phyloP scores from a whole-genome alignment of 352 stramenopile species.

The Phytophthora boehmeriae region DNA sequence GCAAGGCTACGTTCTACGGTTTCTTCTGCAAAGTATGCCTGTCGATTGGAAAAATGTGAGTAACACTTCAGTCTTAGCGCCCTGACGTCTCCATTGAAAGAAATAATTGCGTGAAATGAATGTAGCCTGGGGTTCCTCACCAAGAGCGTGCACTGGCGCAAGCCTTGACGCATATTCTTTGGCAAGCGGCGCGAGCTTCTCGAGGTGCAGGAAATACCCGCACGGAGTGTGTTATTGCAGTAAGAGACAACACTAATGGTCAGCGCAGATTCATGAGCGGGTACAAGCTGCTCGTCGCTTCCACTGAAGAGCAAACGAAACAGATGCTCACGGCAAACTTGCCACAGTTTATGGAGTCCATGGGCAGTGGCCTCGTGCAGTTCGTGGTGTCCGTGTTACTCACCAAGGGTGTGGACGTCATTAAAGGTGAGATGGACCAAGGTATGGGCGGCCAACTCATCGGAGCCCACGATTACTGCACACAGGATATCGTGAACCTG shows the following conservation, averaged over 20 bases:
- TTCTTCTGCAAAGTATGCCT: constrained; percentile 53
- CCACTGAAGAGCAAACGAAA: constrained; percentile 39
- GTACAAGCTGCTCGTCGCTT: constrained; percentile 38
- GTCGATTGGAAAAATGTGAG: constrained; percentile 73
- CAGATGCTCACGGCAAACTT: constrained; percentile 42
- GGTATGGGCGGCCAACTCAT: constrained; percentile 69
- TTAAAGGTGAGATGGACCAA: constrained; percentile 89
- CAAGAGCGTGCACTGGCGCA: constrained; percentile 52
- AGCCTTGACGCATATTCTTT: constrained; percentile 70
- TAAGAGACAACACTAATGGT: constrained; percentile 29
- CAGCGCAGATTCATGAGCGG: constrained; percentile 53
- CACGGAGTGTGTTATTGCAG: constrained; percentile 40
- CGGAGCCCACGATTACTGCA: constrained; percentile 88
- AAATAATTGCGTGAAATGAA: constrained; percentile 4
- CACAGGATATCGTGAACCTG: constrained; percentile 97
- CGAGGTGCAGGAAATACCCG: not conserved
- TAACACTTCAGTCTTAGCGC: not conserved
- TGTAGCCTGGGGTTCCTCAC: constrained; percentile 44
- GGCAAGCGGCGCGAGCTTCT: constrained; percentile 52
- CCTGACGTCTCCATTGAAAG: constrained; percentile 2
- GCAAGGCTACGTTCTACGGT: constrained; percentile 90
- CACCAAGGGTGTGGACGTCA: constrained; percentile 56
- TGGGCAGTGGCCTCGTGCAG: constrained; percentile 73
- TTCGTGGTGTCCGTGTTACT: constrained; percentile 76
- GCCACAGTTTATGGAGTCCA: constrained; percentile 53